These are phyloP conservation scores for Panaeolus cyanescens DNA, from an alignment of 768 basidiomycete species.

Conservation along the genomic window DNA sequence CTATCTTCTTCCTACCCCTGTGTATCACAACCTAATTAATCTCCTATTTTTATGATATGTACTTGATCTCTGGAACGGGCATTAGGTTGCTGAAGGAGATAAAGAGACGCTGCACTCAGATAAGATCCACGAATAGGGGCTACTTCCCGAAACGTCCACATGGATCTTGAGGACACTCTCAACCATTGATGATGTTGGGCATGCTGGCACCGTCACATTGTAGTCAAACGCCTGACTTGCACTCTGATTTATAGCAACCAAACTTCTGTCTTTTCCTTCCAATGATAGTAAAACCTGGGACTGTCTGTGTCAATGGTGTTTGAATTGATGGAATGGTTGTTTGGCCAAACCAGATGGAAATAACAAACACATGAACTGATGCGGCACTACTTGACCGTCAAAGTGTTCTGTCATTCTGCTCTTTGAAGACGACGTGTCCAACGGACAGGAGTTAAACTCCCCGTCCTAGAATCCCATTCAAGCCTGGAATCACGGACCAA, in stretches of 20 bases:
- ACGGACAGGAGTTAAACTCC: not conserved
- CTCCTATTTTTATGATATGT: not conserved
- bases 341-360: not conserved
- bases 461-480: not conserved
- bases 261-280: no score
- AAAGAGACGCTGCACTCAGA: no score
- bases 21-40: not conserved
- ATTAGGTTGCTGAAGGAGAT: not conserved
- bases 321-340: not conserved
- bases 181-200: no score
- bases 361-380: not conserved
- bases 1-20: not conserved
- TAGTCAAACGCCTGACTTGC: no score
- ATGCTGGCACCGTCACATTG: no score
- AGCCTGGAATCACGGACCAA: not conserved
- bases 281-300: no score
- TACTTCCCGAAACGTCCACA: no score
- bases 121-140: not conserved
- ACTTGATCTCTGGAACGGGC: not conserved
- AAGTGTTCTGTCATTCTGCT: not conserved
- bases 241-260: no score
- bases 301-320: no score
- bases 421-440: not conserved
- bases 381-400: not conserved
- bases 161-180: no score